Evolutionary conservation across 176 grass and related monocot species (phyloP).

Genomic region (Eragrostis nindensis): DNA sequence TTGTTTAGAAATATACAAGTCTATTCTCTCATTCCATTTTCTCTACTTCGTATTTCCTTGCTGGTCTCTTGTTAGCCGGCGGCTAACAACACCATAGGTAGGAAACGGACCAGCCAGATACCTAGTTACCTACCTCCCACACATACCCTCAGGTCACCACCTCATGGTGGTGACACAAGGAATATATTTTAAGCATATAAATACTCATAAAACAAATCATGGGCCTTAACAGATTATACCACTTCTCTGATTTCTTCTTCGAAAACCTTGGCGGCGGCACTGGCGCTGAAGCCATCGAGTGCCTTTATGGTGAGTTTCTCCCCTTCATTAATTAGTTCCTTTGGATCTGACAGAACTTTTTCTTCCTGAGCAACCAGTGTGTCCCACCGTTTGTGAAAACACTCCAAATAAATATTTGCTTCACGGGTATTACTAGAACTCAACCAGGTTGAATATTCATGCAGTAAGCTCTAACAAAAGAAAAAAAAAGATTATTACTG

Average conservation of each 20-base stretch:
- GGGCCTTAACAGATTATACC: constrained; percentile 55
- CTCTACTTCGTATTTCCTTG: not conserved
- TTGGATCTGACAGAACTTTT: constrained; percentile 45
- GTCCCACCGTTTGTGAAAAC: constrained; percentile 62
- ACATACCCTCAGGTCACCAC: too few relatives aligned
- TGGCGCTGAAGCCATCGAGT: constrained; percentile 68
- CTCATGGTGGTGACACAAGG: too few relatives aligned
- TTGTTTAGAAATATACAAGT: not conserved
- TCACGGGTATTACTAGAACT: constrained; percentile 72
- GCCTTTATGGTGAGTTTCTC: constrained; percentile 62
- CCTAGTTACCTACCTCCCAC: not conserved
- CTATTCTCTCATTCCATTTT: not conserved
- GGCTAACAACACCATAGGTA: not conserved
- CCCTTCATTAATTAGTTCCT: constrained; percentile 40
- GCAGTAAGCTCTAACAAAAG: constrained; percentile 65
- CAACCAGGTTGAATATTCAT: constrained; percentile 80
- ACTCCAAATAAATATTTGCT: constrained; percentile 75
- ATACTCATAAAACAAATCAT: not conserved
- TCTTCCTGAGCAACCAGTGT: constrained; percentile 55
- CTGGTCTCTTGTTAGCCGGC: not conserved
- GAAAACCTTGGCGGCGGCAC: constrained; percentile 75
- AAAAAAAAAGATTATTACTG: constrained; percentile 26
- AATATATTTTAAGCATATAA: constrained; percentile 28
- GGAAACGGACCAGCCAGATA: not conserved
- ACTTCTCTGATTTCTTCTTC: constrained; percentile 93